Base-by-base conservation (phyloP, 352 stramenopile genomes). In the Globisporangium perplexum region DNA sequence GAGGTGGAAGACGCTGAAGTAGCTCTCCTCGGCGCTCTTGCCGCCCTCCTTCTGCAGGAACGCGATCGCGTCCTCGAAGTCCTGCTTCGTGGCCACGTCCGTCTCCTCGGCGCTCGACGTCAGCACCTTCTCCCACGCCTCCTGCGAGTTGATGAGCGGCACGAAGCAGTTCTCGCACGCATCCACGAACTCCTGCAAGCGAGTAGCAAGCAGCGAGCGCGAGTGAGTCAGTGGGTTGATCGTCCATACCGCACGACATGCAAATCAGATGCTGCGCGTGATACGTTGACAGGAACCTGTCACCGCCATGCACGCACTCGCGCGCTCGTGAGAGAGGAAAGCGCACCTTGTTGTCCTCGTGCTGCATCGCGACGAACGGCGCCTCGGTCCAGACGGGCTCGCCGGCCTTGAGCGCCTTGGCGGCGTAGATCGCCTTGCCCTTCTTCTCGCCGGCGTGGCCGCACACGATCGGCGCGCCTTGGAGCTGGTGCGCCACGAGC, bases 131-230 rank as follows among this genome's bases (percentile, higher is more conserved):
- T 78, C 70, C 79, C 79, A 90, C 43, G 63, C 71, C 18, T 68
- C 65, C 46, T 75, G 73, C 59, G 62, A 80, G 65, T 87, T 72
- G 58, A 88, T 81, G 24, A 88, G 66, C 52, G 74, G 76, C 50
- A 88, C 77, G 53, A 89, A 89, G 70, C 82, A 93, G 53, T 89
- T 82, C 52, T 83, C 79, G 55, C 82, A 93, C 56, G 73, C 86
- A 57, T 86, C 75, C 23, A 87, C 72, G 53, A 86, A 86, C 62
- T 86, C 78, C 52, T 65, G 22, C 14, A 31, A 50, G 57, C 17
- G 1, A 64, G 38, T 42, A 23, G 20, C 43, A 56, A 26, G 20
- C 24, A 8, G 26, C 18, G 26, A 17, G 3, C 7, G 15, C 2
- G 38, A 46, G 24, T 36, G 18, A 55, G 49, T 33, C 24, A 17